These are phyloP conservation scores for Diaporthe humulicola DNA, from an alignment of 2,329 filamentous ascomycete species.

Conservation along the genomic window DNA sequence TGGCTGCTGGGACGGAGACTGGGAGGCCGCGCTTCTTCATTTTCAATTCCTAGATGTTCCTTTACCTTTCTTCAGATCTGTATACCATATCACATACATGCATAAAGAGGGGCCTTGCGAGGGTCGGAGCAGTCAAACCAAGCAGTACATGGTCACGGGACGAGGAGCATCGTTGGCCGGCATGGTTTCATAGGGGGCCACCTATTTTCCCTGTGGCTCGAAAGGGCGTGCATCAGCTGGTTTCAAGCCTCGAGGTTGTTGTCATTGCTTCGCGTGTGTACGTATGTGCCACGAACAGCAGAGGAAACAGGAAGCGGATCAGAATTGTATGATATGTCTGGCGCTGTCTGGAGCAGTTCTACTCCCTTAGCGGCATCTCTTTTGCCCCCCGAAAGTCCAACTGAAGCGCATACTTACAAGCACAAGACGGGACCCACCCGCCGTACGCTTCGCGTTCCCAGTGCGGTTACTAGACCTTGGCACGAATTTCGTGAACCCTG, in stretches of 20 bases:
- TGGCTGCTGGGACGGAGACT: conserved; percentile 35
- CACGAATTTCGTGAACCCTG: not conserved
- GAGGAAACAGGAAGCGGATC: not conserved
- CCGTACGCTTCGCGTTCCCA: conserved; percentile 8
- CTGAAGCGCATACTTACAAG: conserved; percentile 1
- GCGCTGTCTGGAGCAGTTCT: not conserved
- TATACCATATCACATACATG: conserved; percentile 25
- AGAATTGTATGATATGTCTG: not conserved
- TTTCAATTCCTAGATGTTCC: conserved; percentile 27
- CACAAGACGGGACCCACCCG: not conserved
- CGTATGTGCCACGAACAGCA: not conserved
- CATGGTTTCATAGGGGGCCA: not conserved
- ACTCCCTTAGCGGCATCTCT: not conserved
- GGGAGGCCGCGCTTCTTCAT: conserved; percentile 25
- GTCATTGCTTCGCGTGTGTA: not conserved
- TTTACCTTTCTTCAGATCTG: conserved; percentile 11
- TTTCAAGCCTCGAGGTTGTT: not conserved
- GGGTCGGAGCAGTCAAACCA: not conserved
- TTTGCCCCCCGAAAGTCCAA: not conserved
- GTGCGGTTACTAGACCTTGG: conserved; percentile 12
- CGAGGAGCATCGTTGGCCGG: not conserved
- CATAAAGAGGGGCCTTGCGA: not conserved
- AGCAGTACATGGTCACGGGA: conserved; percentile 1
- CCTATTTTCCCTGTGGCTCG: not conserved
- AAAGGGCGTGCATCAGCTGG: not conserved